Evolutionary conservation across 495 filamentous ascomycete genomes (phyloP), one percentile per base, ranked within the genome.

Genomic region (Eremomyces bilateralis): DNA sequence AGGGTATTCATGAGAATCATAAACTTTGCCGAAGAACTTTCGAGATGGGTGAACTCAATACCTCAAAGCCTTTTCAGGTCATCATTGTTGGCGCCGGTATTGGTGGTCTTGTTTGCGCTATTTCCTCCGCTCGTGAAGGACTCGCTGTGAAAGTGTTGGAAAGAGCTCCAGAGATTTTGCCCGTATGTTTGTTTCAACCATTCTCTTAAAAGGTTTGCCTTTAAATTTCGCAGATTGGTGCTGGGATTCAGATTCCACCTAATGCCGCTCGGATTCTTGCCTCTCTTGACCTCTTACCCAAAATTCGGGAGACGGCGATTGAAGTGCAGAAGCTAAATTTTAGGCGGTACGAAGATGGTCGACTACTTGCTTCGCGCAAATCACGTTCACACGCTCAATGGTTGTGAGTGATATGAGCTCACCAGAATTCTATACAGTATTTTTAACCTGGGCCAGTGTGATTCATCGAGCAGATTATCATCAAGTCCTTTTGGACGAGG

Each of bases 391-490:
- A n/a, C n/a, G n/a, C n/a, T n/a, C n/a, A n/a, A n/a, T n/a, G n/a
- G n/a, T n/a, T 62, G 0, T 41, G 53, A 1, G 57, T 58, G 0
- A 43, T 56, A 4, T 62, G 61, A 36, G 30, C 32, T 4, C 31
- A 58, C 13, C 40, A 28, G 0, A 62, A 53, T 35, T 34, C 39
- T 4, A 52, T 55, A 0, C 57, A 53, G 1, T 64, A 62, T 41
- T 59, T 52, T 38, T 52, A 60, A n/a, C n/a, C n/a, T n/a, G n/a
- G n/a, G n/a, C n/a, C n/a, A n/a, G n/a, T n/a, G n/a, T n/a, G 4
- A 49, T 64, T 35, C 60, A 64, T 40, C 43, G 59, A 4, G 58
- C 60, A 0, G 41, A 64, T 39, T 54, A 60, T 21, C 58, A 56
- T 27, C 22, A 47, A 2, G 54, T 50, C 0, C 34, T 64, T 21